Evolutionary conservation across 345 rosid species (phyloP), one percentile per base, ranked within the genome.

Genomic region (Gossypium australe): DNA sequence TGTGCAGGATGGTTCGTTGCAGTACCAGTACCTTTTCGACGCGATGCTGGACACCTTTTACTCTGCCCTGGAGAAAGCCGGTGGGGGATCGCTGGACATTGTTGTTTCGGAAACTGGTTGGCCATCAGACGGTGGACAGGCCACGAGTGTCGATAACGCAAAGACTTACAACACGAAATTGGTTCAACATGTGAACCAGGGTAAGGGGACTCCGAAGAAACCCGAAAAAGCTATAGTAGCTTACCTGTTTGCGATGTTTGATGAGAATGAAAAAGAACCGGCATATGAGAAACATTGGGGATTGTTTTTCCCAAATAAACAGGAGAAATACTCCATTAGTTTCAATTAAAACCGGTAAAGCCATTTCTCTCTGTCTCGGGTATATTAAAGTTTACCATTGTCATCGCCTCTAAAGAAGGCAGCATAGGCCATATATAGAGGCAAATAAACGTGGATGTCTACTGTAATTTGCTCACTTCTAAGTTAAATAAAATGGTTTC

Each of bases 81-180:
- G 74, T 17, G 82, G 74, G 2, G 74, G 62, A 1, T 68, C 75
- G 17, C 14, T 77, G 11, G 62, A 74, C 18, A 71, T 74, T 41
- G 77, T 79, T 2, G 67, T 82, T 11, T 77, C 79, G 3, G 85
- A 79, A 58, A 78, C 67, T 2, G 80, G 85, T 2, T 79, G 85
- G 85, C 85, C 79, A 1, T 47, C 82, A 2, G 72, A 11, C 0
- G 77, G 80, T 12, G 85, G 76, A 5, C 2, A 8, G 7, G 70
- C 49, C 2, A 45, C 85, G 2, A 53, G 62, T 2, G 8, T 76
- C 18, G 80, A 76, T 0, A 82, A 76, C 70, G 80, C 85, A 16
- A 76, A 56, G 66, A 76, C 74, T 20, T 82, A 82, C 27, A 62
- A 55, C 43, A 62, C 45, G 16, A 72, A 78, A 20, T 55, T 75